Conservation (phyloP, 2,329 filamentous ascomycete species). For the Aspergillus novoparasiticus region DNA sequence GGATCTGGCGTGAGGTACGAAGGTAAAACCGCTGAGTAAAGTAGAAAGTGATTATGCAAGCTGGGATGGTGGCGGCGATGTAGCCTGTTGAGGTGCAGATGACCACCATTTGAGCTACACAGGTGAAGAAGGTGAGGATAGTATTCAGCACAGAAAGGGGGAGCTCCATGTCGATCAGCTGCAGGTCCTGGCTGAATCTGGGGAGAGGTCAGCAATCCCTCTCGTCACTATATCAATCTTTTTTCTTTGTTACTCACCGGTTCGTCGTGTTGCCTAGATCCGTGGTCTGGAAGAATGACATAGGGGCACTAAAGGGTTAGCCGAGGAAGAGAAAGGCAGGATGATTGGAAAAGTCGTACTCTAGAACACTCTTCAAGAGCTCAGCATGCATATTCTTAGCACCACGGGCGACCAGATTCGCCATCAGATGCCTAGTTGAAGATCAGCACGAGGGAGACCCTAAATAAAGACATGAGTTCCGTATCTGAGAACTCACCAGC, state of each 20-base stretch:
- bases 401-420: not conserved
- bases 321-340: conserved; percentile 7
- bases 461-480: not conserved
- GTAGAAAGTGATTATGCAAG: conserved; percentile 48
- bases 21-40: conserved; percentile 58
- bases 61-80: conserved; percentile 38
- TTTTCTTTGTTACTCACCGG: not conserved
- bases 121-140: conserved; percentile 7
- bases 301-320: conserved; percentile 14
- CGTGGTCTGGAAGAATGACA: conserved; percentile 19
- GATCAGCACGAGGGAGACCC: not conserved
- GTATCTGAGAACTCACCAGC: not conserved
- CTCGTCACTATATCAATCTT: not conserved
- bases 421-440: not conserved
- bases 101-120: conserved; percentile 5
- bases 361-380: not conserved
- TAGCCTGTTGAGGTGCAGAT: conserved; percentile 6
- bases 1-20: conserved; percentile 51
- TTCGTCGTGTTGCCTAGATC: conserved; percentile 14
- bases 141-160: conserved; percentile 11
- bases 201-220: not conserved
- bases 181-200: conserved; percentile 11
- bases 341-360: not conserved
- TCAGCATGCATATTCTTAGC: not conserved
- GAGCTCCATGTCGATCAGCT: conserved; percentile 21